These are phyloP conservation scores for Cryptococcus hybrid DNA, from an alignment of 1,284 basidiomycete species.

Conservation along the genomic window DNA sequence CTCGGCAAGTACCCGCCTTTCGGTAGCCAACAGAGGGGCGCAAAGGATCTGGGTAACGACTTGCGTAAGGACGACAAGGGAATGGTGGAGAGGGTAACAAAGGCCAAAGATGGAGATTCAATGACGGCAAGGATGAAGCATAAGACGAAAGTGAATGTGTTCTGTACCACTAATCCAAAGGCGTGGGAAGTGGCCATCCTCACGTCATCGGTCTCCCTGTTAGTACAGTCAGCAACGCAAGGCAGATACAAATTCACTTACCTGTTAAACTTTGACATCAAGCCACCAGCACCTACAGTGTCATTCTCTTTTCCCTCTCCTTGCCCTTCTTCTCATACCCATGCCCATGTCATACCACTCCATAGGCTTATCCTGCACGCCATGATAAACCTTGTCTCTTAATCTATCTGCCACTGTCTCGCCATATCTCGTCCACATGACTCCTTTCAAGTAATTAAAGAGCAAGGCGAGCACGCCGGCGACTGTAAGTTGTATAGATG, in stretches of 20 bases:
- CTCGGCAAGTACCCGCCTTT: constrained; percentile 65
- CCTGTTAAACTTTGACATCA: constrained; percentile 93
- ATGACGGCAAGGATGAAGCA: constrained; percentile 78
- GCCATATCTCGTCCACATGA: constrained; percentile 83
- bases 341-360: constrained; percentile 84
- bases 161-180: constrained; percentile 73
- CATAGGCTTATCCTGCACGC: constrained; percentile 71
- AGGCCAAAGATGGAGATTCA: constrained; percentile 77
- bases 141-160: constrained; percentile 73
- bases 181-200: constrained; percentile 77
- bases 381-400: constrained; percentile 66
- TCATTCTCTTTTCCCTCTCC: constrained; percentile 54
- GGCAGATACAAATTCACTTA: constrained; percentile 47
- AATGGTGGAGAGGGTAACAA: constrained; percentile 73
- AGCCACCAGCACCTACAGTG: constrained; percentile 77
- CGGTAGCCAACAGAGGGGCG: constrained; percentile 65
- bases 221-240: constrained; percentile 4
- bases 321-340: constrained; percentile 59
- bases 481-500: constrained; percentile 65
- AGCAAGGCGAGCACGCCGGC: constrained; percentile 68
- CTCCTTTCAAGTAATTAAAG: constrained; percentile 70
- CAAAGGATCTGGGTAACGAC: constrained; percentile 65
- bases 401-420: constrained; percentile 74
- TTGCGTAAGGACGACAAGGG: constrained; percentile 68
- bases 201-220: constrained; percentile 91